Base-by-base conservation (phyloP, 805 yeast genomes). In the Saccharomycopsis javanensis region DNA sequence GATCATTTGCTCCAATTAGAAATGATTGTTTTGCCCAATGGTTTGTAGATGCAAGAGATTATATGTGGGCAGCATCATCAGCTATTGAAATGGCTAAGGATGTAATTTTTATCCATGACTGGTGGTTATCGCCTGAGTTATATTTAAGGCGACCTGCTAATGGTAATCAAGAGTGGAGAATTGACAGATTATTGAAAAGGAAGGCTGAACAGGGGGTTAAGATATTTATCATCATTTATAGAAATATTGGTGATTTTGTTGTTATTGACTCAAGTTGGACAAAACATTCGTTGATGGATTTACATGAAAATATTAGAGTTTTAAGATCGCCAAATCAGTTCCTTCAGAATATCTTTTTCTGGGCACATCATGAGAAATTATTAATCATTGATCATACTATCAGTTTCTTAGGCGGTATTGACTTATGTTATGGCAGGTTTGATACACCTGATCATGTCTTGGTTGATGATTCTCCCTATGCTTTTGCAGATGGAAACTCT, bases 311-410 rank as follows among this genome's bases (percentile, higher is more conserved):
- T 66, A 82, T 94, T 54, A 92, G 88, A 69, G 90, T 92, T 13
- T 79, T 94, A 60, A 80, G 99, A 64, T 91, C 97, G 0, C 99
- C 99, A 4, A 91, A 94, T 64, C 99, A 94, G 68, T 80, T 94
- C 68, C 72, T 88, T 56, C 97, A 94, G 67, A 88, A 88, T 63
- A 92, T 97, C 0, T 86, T 83, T 65, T 95, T 94, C 68, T 94
- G 99, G 99, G 99, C 99, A 0, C 99, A 94, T 72, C 99, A 94
- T 72, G 99, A 94, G 66, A 94, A 94, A 66, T 69, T 94, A 57
- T 82, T 91, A 60, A 79, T 94, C 35, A 75, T 94, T 58, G 99
- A 94, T 69, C 88, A 88, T 62, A 84, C 91, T 0, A 78, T 90
- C 50, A 95, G 95, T 2, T 94, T 92, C 67, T 73, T 90, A 56